Evolutionary conservation across 2,329 filamentous ascomycete species (phyloP), one percentile per base, ranked within the genome.

Genomic region (Fusarium hainanense): DNA sequence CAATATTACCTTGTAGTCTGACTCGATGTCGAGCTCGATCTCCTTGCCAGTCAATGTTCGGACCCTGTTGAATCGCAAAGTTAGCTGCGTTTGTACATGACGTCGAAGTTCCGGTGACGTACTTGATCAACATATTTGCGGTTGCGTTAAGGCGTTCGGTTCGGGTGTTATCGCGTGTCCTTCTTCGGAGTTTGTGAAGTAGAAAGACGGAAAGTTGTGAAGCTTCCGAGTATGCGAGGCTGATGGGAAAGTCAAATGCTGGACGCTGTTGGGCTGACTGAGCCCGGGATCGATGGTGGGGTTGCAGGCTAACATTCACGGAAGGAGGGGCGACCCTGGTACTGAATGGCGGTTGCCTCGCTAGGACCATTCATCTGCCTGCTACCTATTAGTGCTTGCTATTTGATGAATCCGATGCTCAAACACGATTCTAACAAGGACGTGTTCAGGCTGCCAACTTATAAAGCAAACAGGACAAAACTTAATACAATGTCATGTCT

Each of bases 41-140:
- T 99, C 94, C 86, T 98, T 98, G 78, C 96, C 96, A 70, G 96
- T 98, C 71, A 99, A 90, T 69, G 96, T 99, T 79, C 96, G 92
- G 79, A 99, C 95, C 87, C 95, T 99, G 75, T 44, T 52, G 46
- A 46, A 47, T 34, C 43, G 42, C 37, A 43, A 58, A 27, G 67
- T 78, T 69, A 75, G 75, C 66, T 68, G 14, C 23, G 21, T 54
- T 54, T 28, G 42, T 43, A 18, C 37, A 54, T 64, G 65, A 58
- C 61, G 61, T 56, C 37, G 52, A 47, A 21, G 58, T 42, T 50
- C 43, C 34, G 27, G 43, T 42, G 57, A 63, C 81, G 55, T 72
- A 87, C 85, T 88, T 88, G 84, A 88, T 87, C 75, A 82, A 79
- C 81, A 82, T 82, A 63, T 54, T 74, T 67, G 66, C 58, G 54